Conservation (phyloP, 2,329 filamentous ascomycete genomes). For the Fusarium equiseti region DNA sequence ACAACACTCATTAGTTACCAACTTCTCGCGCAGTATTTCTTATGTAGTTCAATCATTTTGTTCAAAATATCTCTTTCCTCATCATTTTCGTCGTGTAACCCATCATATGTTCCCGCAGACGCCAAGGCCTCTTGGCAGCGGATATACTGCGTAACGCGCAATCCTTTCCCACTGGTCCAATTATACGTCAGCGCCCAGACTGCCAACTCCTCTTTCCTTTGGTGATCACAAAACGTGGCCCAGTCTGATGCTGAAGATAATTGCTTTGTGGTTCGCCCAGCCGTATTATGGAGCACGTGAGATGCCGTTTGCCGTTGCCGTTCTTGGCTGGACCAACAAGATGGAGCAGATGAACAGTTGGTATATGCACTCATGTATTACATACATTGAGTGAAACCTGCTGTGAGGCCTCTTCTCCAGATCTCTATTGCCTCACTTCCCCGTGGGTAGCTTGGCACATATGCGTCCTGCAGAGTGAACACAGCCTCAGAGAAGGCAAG, state of each 20-base stretch:
- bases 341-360: not conserved
- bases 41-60: not conserved
- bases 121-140: slow-evolving; percentile 17
- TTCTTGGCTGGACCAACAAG: not conserved
- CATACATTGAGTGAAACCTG: not conserved
- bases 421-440: not conserved
- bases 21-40: too few relatives aligned
- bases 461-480: not conserved
- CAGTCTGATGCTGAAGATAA: not conserved
- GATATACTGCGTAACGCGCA: slow-evolving; percentile 16
- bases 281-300: not conserved
- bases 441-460: slow-evolving; percentile 18
- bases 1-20: not conserved
- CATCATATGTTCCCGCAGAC: not conserved
- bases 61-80: not conserved
- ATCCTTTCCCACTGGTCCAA: slow-evolving; percentile 3
- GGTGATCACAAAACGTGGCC: slow-evolving; percentile 13
- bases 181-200: slow-evolving; percentile 21
- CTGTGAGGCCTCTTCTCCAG: slow-evolving; percentile 16
- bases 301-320: slow-evolving; percentile 20
- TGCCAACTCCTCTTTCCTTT: not conserved
- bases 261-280: slow-evolving; percentile 8
- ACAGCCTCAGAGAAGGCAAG: not conserved
- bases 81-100: not conserved
- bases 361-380: not conserved